These are phyloP conservation scores for Drosera capensis DNA, from an alignment of 148 eudicot species.

Conservation along the genomic window DNA sequence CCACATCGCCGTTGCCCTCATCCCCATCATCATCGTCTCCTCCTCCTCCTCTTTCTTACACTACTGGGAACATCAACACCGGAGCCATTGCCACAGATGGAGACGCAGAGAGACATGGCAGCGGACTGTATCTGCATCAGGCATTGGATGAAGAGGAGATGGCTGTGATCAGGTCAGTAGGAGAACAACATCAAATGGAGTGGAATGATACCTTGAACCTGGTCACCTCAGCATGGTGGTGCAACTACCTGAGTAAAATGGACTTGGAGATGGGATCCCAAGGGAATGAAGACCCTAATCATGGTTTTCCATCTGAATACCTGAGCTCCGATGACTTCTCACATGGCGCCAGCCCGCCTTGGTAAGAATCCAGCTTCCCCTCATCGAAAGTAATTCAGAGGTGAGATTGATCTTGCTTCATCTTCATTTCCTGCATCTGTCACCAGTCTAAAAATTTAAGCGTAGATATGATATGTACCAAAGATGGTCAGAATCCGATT, in stretches of 20 bases:
- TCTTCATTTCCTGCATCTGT: too few species aligned
- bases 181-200: slow-evolving; percentile 70
- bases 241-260: slow-evolving; percentile 32
- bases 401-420: too few species aligned
- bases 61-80: neutral
- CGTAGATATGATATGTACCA: too few species aligned
- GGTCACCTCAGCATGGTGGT: slow-evolving; percentile 78
- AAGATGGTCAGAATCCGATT: too few species aligned
- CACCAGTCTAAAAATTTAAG: too few species aligned
- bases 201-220: slow-evolving; percentile 77
- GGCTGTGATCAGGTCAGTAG: slow-evolving; percentile 58
- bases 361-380: too few species aligned
- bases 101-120: neutral
- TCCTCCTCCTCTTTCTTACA: slow-evolving; percentile 3
- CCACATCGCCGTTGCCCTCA: slow-evolving; percentile 9
- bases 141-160: slow-evolving; percentile 65
- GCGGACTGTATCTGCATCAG: slow-evolving; percentile 21
- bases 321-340: too few species aligned
- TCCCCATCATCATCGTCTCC: slow-evolving; percentile 20
- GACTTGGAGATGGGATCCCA: too few species aligned
- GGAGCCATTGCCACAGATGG: slow-evolving; percentile 3
- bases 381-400: too few species aligned
- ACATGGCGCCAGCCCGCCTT: too few species aligned
- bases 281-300: too few species aligned
- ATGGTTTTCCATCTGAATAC: too few species aligned